Conservation (phyloP, 2,329 filamentous ascomycete genomes). For the Cladosporium sp. region DNA sequence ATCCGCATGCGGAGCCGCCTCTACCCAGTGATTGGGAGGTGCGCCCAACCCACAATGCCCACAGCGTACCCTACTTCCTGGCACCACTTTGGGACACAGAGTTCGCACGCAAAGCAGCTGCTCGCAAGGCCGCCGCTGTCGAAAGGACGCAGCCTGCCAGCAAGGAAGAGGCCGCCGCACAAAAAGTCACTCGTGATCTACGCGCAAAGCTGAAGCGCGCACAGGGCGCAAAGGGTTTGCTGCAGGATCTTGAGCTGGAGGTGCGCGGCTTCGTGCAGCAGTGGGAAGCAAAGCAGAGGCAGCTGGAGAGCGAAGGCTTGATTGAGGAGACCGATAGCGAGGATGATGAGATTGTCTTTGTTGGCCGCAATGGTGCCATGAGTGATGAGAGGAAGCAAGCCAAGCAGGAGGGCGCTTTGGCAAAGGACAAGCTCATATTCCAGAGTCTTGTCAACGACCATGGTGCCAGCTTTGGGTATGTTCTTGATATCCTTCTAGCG, state of each 20-base stretch:
- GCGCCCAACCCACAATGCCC: slow-evolving; percentile 73
- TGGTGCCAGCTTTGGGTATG: slow-evolving; percentile 76
- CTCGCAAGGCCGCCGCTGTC: slow-evolving; percentile 37
- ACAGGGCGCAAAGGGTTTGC: slow-evolving; percentile 71
- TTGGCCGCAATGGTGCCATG: slow-evolving; percentile 66
- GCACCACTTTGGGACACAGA: slow-evolving; percentile 76
- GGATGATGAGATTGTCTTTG: slow-evolving; percentile 90
- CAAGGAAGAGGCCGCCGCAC: slow-evolving; percentile 41
- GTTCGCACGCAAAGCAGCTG: slow-evolving; percentile 31
- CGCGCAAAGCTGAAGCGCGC: slow-evolving; percentile 74
- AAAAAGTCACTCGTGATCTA: slow-evolving; percentile 71
- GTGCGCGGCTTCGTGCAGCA: slow-evolving; percentile 69
- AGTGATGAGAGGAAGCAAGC: slow-evolving; percentile 50
- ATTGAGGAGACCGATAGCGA: slow-evolving; percentile 48
- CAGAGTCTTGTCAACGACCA: slow-evolving; percentile 73
- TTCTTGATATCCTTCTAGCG: slow-evolving; percentile 25
- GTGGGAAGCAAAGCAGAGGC: slow-evolving; percentile 51
- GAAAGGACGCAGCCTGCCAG: slow-evolving; percentile 24
- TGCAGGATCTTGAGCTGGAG: slow-evolving; percentile 80
- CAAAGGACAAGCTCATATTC: slow-evolving; percentile 69
- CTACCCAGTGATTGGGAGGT: slow-evolving; percentile 78
- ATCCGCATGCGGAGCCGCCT: slow-evolving; percentile 82
- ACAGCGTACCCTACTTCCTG: slow-evolving; percentile 80
- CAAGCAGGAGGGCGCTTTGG: slow-evolving; percentile 48
- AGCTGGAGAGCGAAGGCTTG: slow-evolving; percentile 43